Percentiles rank a stretch among this genome's conserved stretches.
phyloP scores from a whole-genome alignment of 345 rosid species.

The Reutealis trisperma region DNA sequence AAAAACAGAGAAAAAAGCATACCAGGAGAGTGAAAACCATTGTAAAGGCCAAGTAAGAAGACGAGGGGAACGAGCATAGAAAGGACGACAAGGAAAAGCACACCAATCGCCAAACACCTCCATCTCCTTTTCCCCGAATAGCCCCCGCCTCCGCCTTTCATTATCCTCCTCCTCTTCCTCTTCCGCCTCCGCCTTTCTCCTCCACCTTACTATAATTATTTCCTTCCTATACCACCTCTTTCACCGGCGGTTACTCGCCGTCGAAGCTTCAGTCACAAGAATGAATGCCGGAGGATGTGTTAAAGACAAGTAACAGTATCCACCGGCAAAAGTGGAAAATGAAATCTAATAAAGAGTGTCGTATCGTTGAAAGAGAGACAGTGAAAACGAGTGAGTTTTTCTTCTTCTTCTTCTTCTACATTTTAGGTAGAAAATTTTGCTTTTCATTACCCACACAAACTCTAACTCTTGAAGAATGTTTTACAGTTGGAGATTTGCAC shows the following conservation, averaged over 20 bases:
- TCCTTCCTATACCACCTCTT: background rate
- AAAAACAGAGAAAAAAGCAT: background rate
- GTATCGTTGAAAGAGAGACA: too few relatives aligned
- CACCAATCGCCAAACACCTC: constrained; percentile 69
- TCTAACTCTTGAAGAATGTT: background rate
- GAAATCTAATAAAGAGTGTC: too few relatives aligned
- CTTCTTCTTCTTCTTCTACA: background rate
- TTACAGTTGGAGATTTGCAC: constrained; percentile 10
- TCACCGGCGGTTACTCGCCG: background rate
- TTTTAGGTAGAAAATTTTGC: too few relatives aligned
- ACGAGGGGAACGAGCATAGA: constrained; percentile 97
- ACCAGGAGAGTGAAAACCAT: constrained; percentile 68
- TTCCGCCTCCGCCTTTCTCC: constrained; percentile 23
- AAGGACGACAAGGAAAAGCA: constrained; percentile 76
- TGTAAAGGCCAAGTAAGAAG: constrained; percentile 81
- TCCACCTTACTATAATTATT: background rate
- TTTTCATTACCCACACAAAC: constrained; percentile 18
- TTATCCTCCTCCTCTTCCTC: constrained; percentile 22
- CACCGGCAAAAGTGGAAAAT: too few relatives aligned
- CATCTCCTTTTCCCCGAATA: constrained; percentile 69
- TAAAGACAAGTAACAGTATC: too few relatives aligned
- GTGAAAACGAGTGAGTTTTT: too few relatives aligned
- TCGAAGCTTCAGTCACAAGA: background rate
- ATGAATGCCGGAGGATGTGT: too few relatives aligned
- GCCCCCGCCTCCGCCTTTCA: constrained; percentile 42